phyloP scores from a whole-genome alignment of 805 yeast genomes.

The Saccharomyces mikatae region DNA sequence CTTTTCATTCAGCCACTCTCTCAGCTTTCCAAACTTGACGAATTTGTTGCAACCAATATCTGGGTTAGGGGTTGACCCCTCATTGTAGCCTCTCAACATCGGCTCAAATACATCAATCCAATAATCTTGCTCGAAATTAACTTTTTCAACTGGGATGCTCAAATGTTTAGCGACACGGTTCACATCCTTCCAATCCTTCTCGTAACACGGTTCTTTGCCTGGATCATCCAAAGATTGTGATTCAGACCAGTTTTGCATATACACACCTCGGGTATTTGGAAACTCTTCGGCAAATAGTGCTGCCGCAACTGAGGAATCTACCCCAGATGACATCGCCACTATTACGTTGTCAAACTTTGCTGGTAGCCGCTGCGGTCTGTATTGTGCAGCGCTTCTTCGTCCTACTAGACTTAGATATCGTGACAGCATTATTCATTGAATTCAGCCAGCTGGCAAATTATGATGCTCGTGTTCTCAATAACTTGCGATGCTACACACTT shows the following conservation, averaged over 20 bases:
- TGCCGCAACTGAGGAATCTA: slow-evolving; percentile 88
- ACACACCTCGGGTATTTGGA: slow-evolving; percentile 66
- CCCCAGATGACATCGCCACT: slow-evolving; percentile 95
- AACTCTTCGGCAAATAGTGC: slow-evolving; percentile 49
- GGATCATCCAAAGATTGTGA: slow-evolving; percentile 26
- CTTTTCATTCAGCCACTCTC: slow-evolving; percentile 42
- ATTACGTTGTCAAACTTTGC: slow-evolving; percentile 49
- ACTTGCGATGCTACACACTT: not conserved
- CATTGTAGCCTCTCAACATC: slow-evolving; percentile 64
- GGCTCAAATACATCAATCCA: slow-evolving; percentile 92
- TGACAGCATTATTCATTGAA: not conserved
- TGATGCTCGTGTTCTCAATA: not conserved
- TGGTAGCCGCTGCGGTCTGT: slow-evolving; percentile 33
- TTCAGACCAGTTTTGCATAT: slow-evolving; percentile 88
- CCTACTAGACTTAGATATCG: not conserved
- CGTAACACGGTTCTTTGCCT: slow-evolving; percentile 54
- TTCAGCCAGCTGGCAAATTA: not conserved
- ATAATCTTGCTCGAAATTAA: slow-evolving; percentile 82
- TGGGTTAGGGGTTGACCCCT: slow-evolving; percentile 88
- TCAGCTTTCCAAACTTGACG: slow-evolving; percentile 79
- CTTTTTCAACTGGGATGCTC: slow-evolving; percentile 61
- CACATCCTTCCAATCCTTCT: slow-evolving; percentile 84
- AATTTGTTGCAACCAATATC: slow-evolving; percentile 80
- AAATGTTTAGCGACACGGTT: slow-evolving; percentile 52
- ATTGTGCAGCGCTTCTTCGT: not conserved